Percentiles rank a stretch among this genome's conserved stretches.
Evolutionary conservation across 73 alveolate species (phyloP).

Genomic region (Paramecium biaurelia): DNA sequence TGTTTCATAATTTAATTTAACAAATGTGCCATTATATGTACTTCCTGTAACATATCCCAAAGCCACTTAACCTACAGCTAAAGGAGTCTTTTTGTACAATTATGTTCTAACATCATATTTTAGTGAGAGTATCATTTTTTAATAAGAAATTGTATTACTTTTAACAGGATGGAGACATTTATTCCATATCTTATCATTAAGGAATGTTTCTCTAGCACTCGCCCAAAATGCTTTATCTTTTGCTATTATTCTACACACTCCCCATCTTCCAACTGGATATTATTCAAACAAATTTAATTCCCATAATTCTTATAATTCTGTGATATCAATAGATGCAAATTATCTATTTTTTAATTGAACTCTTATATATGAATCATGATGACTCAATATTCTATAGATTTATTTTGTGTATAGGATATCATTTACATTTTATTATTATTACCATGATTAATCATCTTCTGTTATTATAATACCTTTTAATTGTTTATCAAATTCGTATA

Average conservation of each 20-base stretch:
- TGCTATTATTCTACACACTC: slow-evolving; percentile 30
- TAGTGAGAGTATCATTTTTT: not conserved
- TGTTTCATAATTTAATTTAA: slow-evolving; percentile 24
- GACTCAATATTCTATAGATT: not conserved
- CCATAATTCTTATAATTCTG: slow-evolving; percentile 34
- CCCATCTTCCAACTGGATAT: slow-evolving; percentile 7
- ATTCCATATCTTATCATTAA: slow-evolving; percentile 32
- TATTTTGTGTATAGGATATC: slow-evolving; percentile 4
- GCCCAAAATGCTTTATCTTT: slow-evolving; percentile 20
- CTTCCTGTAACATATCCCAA: slow-evolving; percentile 49
- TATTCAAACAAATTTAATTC: not conserved
- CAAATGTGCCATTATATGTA: slow-evolving; percentile 31
- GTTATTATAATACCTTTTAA: not conserved
- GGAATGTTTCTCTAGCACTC: slow-evolving; percentile 38
- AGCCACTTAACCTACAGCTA: not conserved
- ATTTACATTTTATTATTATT: not conserved
- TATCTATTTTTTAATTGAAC: not conserved
- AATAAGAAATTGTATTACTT: not conserved
- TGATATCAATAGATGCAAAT: slow-evolving; percentile 43
- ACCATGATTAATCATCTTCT: not conserved
- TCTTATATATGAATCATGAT: slow-evolving; percentile 41
- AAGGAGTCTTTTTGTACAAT: not conserved
- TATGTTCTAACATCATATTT: slow-evolving; percentile 28
- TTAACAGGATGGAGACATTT: slow-evolving; percentile 47
- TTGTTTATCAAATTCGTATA: not conserved